Conservation (phyloP, 768 basidiomycete species). For the Nidula microcarpa region DNA sequence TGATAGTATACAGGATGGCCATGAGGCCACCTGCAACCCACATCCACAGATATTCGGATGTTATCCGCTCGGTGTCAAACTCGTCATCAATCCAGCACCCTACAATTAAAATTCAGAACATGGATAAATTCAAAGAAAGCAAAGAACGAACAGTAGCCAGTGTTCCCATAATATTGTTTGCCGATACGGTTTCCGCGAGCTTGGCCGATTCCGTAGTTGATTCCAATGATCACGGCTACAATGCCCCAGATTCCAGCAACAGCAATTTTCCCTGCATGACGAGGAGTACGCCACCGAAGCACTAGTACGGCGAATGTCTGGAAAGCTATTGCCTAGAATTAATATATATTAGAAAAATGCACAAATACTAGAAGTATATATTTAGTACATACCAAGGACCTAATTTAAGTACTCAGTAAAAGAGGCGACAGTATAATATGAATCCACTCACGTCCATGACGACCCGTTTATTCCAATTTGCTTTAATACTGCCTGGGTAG, state of each 20-base stretch:
- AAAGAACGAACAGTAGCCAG: conserved; percentile 32
- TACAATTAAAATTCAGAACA: conserved; percentile 8
- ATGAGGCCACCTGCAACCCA: conserved; percentile 43
- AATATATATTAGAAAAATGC: too few species aligned
- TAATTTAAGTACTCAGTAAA: background rate
- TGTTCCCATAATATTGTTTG: conserved; percentile 36
- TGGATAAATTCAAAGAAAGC: background rate
- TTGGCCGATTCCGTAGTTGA: conserved; percentile 13
- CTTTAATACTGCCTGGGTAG: conserved; percentile 42
- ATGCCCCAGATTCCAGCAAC: conserved; percentile 37
- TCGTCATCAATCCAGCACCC: conserved; percentile 49
- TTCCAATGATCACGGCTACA: conserved; percentile 32
- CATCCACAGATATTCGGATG: conserved; percentile 50
- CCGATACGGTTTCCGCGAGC: conserved; percentile 24
- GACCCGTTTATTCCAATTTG: conserved; percentile 47
- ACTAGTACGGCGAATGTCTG: conserved; percentile 51
- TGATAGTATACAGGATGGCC: conserved; percentile 39
- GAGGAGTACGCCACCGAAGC: conserved; percentile 28
- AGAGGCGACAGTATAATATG: background rate
- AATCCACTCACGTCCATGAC: conserved; percentile 33
- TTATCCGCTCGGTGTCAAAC: conserved; percentile 33
- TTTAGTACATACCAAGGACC: conserved; percentile 16
- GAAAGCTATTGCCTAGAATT: conserved; percentile 36
- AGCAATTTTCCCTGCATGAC: conserved; percentile 23
- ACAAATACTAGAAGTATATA: background rate